Percentiles rank a stretch among this genome's conserved stretches.
Conservation (phyloP, 129 eudicot species). For the Calendula officinalis region DNA sequence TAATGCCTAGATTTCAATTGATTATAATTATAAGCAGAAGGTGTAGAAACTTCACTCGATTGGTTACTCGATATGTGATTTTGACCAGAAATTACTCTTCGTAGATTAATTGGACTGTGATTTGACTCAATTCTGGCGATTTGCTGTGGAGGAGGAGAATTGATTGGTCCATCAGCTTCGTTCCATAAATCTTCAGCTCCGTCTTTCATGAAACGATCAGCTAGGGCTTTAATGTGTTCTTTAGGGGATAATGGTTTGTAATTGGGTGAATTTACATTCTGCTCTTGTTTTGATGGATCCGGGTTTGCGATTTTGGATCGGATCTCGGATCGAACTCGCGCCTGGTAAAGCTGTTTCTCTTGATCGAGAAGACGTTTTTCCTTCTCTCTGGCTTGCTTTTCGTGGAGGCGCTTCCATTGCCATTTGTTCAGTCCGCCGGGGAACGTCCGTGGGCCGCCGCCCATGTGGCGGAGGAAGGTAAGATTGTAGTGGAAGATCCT, state of each 20-base stretch:
- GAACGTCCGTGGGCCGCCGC: constrained; percentile 93
- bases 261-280: constrained; percentile 19
- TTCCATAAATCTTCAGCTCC: constrained; percentile 99
- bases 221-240: constrained; percentile 73
- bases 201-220: constrained; percentile 81
- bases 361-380: constrained; percentile 82
- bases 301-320: constrained; percentile 49
- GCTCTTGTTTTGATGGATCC: constrained; percentile 6
- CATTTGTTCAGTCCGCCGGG: constrained; percentile 95
- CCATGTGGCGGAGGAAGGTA: constrained; percentile 67
- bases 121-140: constrained; percentile 19
- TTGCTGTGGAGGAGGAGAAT: constrained; percentile 21
- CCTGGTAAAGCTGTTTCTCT: constrained; percentile 83
- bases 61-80: background rate
- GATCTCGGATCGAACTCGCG: constrained; percentile 77
- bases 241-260: constrained; percentile 57
- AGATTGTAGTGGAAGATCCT: constrained; percentile 32
- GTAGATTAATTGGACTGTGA: constrained; percentile 36
- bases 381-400: constrained; percentile 84
- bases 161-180: constrained; percentile 68
- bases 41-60: constrained; percentile 11
- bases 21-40: constrained; percentile 15
- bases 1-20: constrained; percentile 23
- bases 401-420: constrained; percentile 98
- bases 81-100: constrained; percentile 32